Percentiles rank a stretch among this genome's conserved stretches.
Conservation (phyloP, 2,329 filamentous ascomycete species). For the Aspergillus flavus region DNA sequence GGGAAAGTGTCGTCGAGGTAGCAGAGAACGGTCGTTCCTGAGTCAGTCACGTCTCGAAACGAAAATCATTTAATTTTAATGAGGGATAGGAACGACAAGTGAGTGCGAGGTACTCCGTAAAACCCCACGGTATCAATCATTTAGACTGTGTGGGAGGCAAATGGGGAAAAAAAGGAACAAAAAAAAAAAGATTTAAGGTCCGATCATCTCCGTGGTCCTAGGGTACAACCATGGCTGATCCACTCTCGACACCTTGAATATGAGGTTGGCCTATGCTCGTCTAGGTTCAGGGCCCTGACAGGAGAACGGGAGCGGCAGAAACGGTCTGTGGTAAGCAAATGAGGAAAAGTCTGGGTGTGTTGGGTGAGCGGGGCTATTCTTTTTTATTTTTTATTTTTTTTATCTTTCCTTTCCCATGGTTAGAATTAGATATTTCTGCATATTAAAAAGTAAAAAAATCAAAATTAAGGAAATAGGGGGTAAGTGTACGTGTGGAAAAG, state of each 20-base stretch:
- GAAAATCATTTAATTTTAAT: constrained; percentile 7
- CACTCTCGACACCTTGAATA: constrained; percentile 15
- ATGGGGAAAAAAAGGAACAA: constrained; percentile 4
- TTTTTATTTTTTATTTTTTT: neutral
- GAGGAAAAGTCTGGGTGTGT: constrained; percentile 11
- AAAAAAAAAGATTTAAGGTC: constrained; percentile 8
- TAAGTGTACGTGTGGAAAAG: neutral
- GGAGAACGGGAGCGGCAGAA: constrained; percentile 29
- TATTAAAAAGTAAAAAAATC: neutral
- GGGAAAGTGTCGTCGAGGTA: neutral
- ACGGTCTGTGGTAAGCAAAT: constrained; percentile 22
- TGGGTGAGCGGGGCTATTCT: constrained; percentile 5
- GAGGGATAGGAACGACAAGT: constrained; percentile 1
- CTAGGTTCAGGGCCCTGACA: constrained; percentile 29
- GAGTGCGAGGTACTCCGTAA: neutral
- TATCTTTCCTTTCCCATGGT: neutral
- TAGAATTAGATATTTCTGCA: constrained; percentile 1
- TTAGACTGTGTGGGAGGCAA: neutral
- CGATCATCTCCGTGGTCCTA: constrained; percentile 10
- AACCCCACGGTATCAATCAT: constrained; percentile 7
- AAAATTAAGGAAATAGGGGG: constrained; percentile 1
- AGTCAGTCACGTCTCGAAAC: constrained; percentile 1
- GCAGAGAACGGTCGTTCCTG: neutral
- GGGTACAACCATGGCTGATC: constrained; percentile 15
- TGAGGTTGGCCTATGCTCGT: constrained; percentile 26